Conservation (phyloP, 352 stramenopile genomes). For the Phytophthora melonis region DNA sequence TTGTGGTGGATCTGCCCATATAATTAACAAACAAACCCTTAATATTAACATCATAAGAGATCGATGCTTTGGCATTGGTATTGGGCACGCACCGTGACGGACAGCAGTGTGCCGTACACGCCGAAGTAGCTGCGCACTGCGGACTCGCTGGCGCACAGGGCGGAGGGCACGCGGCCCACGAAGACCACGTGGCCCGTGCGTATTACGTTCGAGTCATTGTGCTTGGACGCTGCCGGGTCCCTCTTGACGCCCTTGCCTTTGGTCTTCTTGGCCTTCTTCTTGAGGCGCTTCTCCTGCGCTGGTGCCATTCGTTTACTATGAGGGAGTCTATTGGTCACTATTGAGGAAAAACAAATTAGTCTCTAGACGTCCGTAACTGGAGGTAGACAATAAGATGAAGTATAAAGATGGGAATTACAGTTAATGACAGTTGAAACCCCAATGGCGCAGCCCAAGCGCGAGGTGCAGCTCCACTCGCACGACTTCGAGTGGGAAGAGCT, state of each 20-base stretch:
- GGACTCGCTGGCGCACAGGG: conserved; percentile 65
- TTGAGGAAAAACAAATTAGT: background rate
- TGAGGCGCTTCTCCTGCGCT: conserved; percentile 7
- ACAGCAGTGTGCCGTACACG: conserved; percentile 55
- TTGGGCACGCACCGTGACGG: conserved; percentile 49
- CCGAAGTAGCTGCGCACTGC: conserved; percentile 58
- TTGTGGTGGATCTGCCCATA: conserved; percentile 69
- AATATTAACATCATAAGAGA: background rate
- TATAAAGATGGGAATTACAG: background rate
- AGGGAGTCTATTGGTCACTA: background rate
- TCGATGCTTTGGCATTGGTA: background rate
- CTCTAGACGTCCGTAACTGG: background rate
- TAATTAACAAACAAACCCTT: background rate
- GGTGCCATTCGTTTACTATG: conserved; percentile 5
- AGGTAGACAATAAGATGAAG: background rate
- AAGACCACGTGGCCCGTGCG: conserved; percentile 51
- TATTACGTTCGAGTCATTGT: conserved; percentile 6
- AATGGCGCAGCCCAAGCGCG: conserved; percentile 17
- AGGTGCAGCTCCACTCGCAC: conserved; percentile 76
- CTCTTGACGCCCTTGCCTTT: conserved; percentile 29
- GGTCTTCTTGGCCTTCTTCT: conserved; percentile 26
- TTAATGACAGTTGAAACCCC: conserved; percentile 8
- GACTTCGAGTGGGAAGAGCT: conserved; percentile 85
- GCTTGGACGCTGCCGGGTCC: conserved; percentile 14
- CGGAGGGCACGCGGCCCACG: conserved; percentile 62